Base-by-base conservation (phyloP, 2,329 filamentous ascomycete genomes). In the Colletotrichum viniferum region DNA sequence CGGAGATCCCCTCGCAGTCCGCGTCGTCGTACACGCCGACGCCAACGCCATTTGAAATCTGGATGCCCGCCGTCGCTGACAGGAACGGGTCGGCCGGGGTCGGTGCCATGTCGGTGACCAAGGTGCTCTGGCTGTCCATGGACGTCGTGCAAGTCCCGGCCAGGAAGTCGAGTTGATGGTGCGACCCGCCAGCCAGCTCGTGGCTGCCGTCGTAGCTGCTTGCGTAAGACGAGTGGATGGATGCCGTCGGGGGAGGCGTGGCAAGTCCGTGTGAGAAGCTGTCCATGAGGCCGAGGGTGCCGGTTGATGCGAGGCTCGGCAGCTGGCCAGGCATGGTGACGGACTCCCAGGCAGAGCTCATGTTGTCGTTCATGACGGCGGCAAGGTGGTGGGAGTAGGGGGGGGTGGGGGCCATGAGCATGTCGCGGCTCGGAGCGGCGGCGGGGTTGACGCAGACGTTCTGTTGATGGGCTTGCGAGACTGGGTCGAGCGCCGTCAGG, bases 401-500 rank as follows among this genome's bases (percentile, higher is more conserved):
- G 4, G 87, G 88, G 68, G 87, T 88, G 1, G 90, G 89, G 9
- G 89, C 90, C 88, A 90, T 89, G 82, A 91, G 81, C 52, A 84
- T 82, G 70, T 90, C 87, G 13, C 86, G 81, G 24, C 70, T 77
- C 30, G 77, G 78, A 73, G 71, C 69, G n/a, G 63, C 60, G 4
- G 72, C 61, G 7, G 77, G 73, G 68, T 76, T 77, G 61, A 78
- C 63, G 69, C 81, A 81, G 12, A 85, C 85, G 78, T 84, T 84
- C 79, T 89, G 86, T 82, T 91, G 89, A 79, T 92, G 90, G 73
- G 90, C 88, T 61, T 88, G 86, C n/a, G 89, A 91, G 76, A 89
- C 88, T 34, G 90, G 90, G 78, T 92, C 90, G 73, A 92, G 86
- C 71, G 91, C 88, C 13, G 90, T 91, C 72, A 93, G 82, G 85